Evolutionary conservation across 768 basidiomycete genomes (phyloP).

Genomic region (Amyloporia xantha): DNA sequence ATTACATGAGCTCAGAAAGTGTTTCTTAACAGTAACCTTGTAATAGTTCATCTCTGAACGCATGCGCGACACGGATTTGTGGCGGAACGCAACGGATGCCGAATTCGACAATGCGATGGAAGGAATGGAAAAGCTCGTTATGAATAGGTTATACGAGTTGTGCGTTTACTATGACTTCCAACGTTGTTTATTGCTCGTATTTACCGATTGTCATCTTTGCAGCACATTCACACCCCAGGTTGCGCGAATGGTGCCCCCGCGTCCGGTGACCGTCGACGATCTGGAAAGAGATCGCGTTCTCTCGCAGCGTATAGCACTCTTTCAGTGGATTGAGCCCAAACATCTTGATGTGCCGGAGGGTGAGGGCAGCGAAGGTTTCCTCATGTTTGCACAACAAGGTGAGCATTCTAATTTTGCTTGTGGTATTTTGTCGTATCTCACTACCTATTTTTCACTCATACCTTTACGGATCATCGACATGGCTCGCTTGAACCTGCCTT

Average conservation of each 20-base stretch:
- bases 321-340: slow-evolving; percentile 82
- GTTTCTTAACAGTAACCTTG: slow-evolving; percentile 4
- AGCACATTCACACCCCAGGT: slow-evolving; percentile 94
- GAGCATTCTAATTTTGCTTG: slow-evolving; percentile 4
- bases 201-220: slow-evolving; percentile 6
- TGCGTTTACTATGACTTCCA: slow-evolving; percentile 34
- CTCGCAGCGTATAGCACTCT: slow-evolving; percentile 82
- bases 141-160: slow-evolving; percentile 97
- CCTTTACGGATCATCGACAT: slow-evolving; percentile 4
- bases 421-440: background rate
- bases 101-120: slow-evolving; percentile 98
- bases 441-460: background rate
- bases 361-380: slow-evolving; percentile 70
- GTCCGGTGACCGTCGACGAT: slow-evolving; percentile 87
- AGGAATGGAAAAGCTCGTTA: slow-evolving; percentile 99
- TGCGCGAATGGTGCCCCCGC: slow-evolving; percentile 53
- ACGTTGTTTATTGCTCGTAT: background rate
- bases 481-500: too few relatives aligned
- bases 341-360: slow-evolving; percentile 88
- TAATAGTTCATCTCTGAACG: slow-evolving; percentile 78
- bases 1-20: too few relatives aligned
- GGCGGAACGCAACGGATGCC: slow-evolving; percentile 67
- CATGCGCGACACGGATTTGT: slow-evolving; percentile 81
- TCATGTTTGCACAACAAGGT: slow-evolving; percentile 90
- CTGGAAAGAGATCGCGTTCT: slow-evolving; percentile 93